Percentiles rank a stretch among this genome's conserved stretches.
These are phyloP conservation scores for Candolleomyces efflorescens DNA, from an alignment of 768 basidiomycete genomes.

Conservation along the genomic window DNA sequence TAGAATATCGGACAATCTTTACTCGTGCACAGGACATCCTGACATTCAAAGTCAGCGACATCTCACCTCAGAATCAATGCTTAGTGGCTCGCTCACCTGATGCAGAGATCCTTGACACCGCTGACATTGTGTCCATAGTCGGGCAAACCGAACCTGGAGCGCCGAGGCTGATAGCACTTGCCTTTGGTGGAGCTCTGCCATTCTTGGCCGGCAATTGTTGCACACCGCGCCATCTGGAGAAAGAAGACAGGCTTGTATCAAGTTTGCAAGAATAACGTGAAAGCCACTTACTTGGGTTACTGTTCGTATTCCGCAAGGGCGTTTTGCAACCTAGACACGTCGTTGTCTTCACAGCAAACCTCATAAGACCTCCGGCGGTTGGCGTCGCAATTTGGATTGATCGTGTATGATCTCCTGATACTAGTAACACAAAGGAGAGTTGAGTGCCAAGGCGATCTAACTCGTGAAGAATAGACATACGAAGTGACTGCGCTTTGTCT, in stretches of 20 bases:
- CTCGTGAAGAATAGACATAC: slow-evolving; percentile 32
- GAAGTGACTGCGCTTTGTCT: slow-evolving; percentile 78
- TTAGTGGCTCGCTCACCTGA: slow-evolving; percentile 46
- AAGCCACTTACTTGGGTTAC: slow-evolving; percentile 52
- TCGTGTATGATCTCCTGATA: slow-evolving; percentile 94
- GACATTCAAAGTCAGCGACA: background rate
- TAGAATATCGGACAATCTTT: slow-evolving; percentile 99
- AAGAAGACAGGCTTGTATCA: background rate
- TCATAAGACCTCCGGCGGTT: slow-evolving; percentile 95
- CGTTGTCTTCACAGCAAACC: slow-evolving; percentile 93
- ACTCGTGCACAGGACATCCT: slow-evolving; percentile 96
- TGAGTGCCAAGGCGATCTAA: background rate
- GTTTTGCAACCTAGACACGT: slow-evolving; percentile 97
- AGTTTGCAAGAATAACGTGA: background rate
- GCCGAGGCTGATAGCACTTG: slow-evolving; percentile 73
- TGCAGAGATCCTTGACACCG: slow-evolving; percentile 98
- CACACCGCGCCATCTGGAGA: slow-evolving; percentile 84
- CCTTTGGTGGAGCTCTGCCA: slow-evolving; percentile 91
- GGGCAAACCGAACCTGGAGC: slow-evolving; percentile 86
- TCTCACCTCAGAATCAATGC: background rate
- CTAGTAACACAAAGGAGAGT: slow-evolving; percentile 34
- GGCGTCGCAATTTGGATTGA: slow-evolving; percentile 96
- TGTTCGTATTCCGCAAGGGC: slow-evolving; percentile 72
- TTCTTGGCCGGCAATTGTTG: slow-evolving; percentile 81
- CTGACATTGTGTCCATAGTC: slow-evolving; percentile 98